phyloP scores from a whole-genome alignment of 495 filamentous ascomycete species.

The Hypoxylon crocopeplum region DNA sequence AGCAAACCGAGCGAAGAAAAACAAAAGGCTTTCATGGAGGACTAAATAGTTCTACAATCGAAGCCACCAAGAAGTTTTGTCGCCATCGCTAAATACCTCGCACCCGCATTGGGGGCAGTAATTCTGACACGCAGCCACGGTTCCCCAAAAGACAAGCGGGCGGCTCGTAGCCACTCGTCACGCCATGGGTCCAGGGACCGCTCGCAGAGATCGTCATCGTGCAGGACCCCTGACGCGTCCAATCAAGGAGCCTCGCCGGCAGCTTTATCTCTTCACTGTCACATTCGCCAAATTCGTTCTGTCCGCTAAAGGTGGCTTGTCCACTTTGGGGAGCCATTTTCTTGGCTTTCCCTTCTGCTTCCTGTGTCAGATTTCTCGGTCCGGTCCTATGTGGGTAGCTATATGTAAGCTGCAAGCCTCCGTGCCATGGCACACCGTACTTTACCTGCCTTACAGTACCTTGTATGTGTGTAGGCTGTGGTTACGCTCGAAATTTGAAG shows the following conservation, averaged over 20 bases:
- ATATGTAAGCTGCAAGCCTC: too few species aligned
- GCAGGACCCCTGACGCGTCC: slow-evolving; percentile 20
- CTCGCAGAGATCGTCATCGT: slow-evolving; percentile 37
- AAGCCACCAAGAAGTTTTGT: too few species aligned
- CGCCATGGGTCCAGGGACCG: slow-evolving; percentile 13
- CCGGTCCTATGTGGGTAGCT: too few species aligned
- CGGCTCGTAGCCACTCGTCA: slow-evolving; percentile 3
- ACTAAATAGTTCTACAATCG: too few species aligned
- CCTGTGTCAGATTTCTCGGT: slow-evolving; percentile 21
- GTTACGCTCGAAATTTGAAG: too few species aligned
- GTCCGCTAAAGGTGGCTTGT: slow-evolving; percentile 12
- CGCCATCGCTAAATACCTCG: too few species aligned
- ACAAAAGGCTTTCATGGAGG: too few species aligned
- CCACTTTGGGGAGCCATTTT: slow-evolving; percentile 10
- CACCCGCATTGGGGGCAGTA: neutral
- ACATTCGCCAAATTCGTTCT: slow-evolving; percentile 26
- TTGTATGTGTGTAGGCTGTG: too few species aligned
- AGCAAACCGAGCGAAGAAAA: too few species aligned
- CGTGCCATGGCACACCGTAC: too few species aligned
- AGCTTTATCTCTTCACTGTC: neutral
- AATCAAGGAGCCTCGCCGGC: slow-evolving; percentile 33
- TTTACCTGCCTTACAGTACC: too few species aligned
- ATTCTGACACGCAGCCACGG: neutral
- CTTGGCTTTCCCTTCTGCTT: slow-evolving; percentile 3
- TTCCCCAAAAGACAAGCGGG: neutral